Evolutionary conservation across 2,329 filamentous ascomycete species (phyloP).

Genomic region (Fusarium lyarnte): DNA sequence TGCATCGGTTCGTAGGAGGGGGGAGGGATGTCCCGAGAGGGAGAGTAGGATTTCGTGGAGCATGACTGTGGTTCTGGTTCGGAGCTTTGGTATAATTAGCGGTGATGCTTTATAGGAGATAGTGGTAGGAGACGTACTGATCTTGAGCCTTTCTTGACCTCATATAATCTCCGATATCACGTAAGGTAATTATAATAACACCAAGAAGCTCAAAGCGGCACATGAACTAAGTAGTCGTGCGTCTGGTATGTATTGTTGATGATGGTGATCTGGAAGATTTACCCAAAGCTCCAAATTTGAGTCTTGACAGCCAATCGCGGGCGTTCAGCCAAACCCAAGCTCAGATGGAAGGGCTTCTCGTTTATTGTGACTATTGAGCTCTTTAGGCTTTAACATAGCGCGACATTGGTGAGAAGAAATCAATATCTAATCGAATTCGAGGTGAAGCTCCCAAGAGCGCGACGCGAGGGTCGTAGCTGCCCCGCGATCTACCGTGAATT

Average conservation of each 20-base stretch:
- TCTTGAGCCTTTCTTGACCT: constrained; percentile 47
- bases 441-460: constrained; percentile 19
- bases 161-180: constrained; percentile 55
- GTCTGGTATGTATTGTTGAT: not conserved
- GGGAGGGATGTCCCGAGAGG: constrained; percentile 91
- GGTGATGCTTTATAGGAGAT: not conserved
- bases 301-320: not conserved
- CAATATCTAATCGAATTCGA: not conserved
- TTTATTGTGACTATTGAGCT: not conserved
- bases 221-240: constrained; percentile 49
- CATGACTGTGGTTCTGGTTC: constrained; percentile 63
- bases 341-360: not conserved
- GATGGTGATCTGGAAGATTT: not conserved
- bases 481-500: constrained; percentile 35
- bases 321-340: constrained; percentile 5
- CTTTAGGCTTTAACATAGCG: constrained; percentile 7
- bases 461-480: constrained; percentile 35
- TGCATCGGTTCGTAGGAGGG: constrained; percentile 73
- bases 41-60: constrained; percentile 98
- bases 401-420: not conserved
- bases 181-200: constrained; percentile 58
- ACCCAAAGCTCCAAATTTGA: not conserved
- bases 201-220: constrained; percentile 65
- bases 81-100: constrained; percentile 31
- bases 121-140: constrained; percentile 22